Base-by-base conservation (phyloP, 768 basidiomycete genomes). In the Russula sp. region DNA sequence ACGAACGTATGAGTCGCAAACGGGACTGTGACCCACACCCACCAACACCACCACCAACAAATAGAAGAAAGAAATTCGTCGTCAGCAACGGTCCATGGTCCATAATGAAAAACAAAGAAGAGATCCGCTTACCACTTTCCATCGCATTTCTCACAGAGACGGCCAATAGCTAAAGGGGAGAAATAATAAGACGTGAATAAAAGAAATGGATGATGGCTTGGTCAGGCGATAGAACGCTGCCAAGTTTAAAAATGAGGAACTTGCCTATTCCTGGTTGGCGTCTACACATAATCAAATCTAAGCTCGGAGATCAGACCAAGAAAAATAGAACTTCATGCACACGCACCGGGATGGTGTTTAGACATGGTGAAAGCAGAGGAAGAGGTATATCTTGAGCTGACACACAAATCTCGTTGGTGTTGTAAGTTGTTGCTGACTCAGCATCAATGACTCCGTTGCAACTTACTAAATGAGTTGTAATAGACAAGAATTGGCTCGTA, bases 1-100 rank as follows among this genome's bases (percentile, higher is more conserved):
- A 71, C 97, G 86, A 67, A 99, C 97, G 78, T 98, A 98, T 62
- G 96, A 98, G 79, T 99, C 96, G 79, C 96, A 99, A 51, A 98
- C 92, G 10, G 96, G 96, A 75, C 96, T 99, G 62, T n/a, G n/a
- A n/a, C n/a, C n/a, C n/a, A n/a, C n/a, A n/a, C n/a, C n/a, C n/a
- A 10, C 7, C 58, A 24, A 18, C 1, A 36, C 36, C 36, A 6
- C 32, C 34, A 34, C 34, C 34, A 34, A 36, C 36, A 36, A 34
- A 36, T 8, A 36, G 36, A 34, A 34, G 10, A 32, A 32, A 28
- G 4, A 34, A 0, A 10, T 32, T 52, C 22, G 44, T 62, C 5
- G 22, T n/a, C 46, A 48, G 3, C 22, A n/a, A 1, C 4, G 42
- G 1, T 1, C 11, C 22, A 48, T 22, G 48, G 20, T 13, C 1